Evolutionary conservation across 768 basidiomycete genomes (phyloP), one percentile per base, ranked within the genome.

Genomic region (Phlegmacium glaucopus): DNA sequence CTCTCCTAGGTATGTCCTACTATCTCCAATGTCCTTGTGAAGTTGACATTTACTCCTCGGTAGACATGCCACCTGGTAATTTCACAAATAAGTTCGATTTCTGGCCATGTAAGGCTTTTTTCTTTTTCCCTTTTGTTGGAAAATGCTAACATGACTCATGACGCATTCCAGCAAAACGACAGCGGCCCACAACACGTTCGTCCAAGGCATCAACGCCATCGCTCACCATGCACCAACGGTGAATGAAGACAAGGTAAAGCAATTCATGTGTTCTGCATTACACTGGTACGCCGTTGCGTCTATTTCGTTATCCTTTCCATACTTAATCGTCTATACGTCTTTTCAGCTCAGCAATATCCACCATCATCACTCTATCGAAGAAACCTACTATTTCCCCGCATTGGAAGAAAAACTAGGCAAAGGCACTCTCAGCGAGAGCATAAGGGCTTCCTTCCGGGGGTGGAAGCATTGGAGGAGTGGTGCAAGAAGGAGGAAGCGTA

Each of bases 401-500:
- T 53, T 56, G 25, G 64, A 66, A 28, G 45, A 56, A 28, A 66
- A 65, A 38, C 47, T 67, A 4, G 62, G 66, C 6, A 37, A 42
- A 15, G 51, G 55, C 6, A 25, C 57, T 1, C 57, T 69, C 50
- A 37, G 35, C 2, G 15, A 25, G 9, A 67, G 61, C 67, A 67
- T 22, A 45, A 53, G 13, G 36, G 26, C 4, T 69, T 69, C 45
- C 49, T 61, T 15, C 56, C 58, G 6, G 52, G 60, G 9, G 45
- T 67, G 6, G 50, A 56, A 7, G 57, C 57, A 17, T 48, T 60
- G 4, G 56, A 61, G 45, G 45, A 39, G 15, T 63, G 63, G 17
- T 70, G 83, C 48, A 72, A 81, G 50, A 78, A 81, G 29, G 77
- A 79, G 30, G 67, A 71, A 41, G 72, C 78, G 51, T 85, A 85